A percentile compares a stretch with the other conserved stretches of the same genome.
Evolutionary conservation across 1,284 basidiomycete genomes (phyloP).

Genomic region (Boletus hoseneyae): DNA sequence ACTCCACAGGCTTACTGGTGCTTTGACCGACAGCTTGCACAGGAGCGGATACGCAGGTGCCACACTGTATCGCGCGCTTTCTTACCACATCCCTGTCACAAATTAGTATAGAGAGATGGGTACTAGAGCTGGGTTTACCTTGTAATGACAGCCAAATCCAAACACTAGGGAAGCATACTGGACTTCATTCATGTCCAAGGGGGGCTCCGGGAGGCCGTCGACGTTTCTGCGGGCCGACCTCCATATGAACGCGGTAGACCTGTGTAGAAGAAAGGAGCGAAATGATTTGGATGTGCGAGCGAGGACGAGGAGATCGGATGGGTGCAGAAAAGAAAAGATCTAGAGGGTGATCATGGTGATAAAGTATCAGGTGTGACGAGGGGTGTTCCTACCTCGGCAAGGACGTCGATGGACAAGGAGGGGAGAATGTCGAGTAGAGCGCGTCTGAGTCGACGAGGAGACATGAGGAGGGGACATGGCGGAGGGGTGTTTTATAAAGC

Average conservation of each 20-base stretch:
- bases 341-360: conserved; percentile 6
- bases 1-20: conserved; percentile 22
- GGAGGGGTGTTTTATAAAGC: background rate
- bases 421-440: conserved; percentile 25
- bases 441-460: conserved; percentile 14
- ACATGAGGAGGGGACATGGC: conserved; percentile 12
- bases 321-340: conserved; percentile 30
- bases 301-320: conserved; percentile 31
- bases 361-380: background rate
- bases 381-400: conserved; percentile 20
- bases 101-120: conserved; percentile 4
- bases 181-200: conserved; percentile 30
- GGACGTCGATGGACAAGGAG: conserved; percentile 23
- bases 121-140: conserved; percentile 11
- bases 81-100: conserved; percentile 24
- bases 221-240: conserved; percentile 26
- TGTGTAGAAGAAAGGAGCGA: conserved; percentile 28
- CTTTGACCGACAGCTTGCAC: conserved; percentile 24
- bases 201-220: conserved; percentile 30
- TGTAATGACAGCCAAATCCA: conserved; percentile 27
- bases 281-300: conserved; percentile 30
- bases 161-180: conserved; percentile 36
- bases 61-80: conserved; percentile 30
- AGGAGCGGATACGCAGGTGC: conserved; percentile 32
- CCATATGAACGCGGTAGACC: conserved; percentile 28